Conservation (phyloP, 495 filamentous ascomycete species). For the Penicillium malachiteum region DNA sequence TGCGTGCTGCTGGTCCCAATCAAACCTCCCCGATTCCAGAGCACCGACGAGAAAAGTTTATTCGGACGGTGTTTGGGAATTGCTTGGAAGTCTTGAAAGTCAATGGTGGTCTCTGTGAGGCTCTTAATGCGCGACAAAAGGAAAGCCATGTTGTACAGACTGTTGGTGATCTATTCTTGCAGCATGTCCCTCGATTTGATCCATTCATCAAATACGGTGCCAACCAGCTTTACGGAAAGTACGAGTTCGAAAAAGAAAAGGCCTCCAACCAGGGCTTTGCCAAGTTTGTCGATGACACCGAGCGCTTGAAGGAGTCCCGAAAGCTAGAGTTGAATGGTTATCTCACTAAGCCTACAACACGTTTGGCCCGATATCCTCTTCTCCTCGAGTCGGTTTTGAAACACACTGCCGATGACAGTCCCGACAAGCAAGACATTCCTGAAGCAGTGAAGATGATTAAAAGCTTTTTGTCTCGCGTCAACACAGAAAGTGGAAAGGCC, state of each 20-base stretch:
- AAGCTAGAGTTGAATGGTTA: slow-evolving; percentile 99
- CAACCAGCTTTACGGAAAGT: slow-evolving; percentile 94
- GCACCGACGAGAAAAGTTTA: slow-evolving; percentile 81
- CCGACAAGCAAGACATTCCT: slow-evolving; percentile 88
- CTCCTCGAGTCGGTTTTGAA: slow-evolving; percentile 90
- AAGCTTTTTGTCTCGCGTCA: slow-evolving; percentile 83
- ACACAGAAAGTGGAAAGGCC: slow-evolving; percentile 91
- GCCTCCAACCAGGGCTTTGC: slow-evolving; percentile 79
- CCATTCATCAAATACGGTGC: slow-evolving; percentile 97
- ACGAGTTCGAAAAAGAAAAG: slow-evolving; percentile 96
- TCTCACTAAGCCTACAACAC: slow-evolving; percentile 94
- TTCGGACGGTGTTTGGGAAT: slow-evolving; percentile 93
- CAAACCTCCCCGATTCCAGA: slow-evolving; percentile 84
- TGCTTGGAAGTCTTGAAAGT: slow-evolving; percentile 91
- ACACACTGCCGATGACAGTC: slow-evolving; percentile 79
- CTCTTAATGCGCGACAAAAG: slow-evolving; percentile 86
- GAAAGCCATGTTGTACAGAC: slow-evolving; percentile 83
- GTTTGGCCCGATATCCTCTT: slow-evolving; percentile 91
- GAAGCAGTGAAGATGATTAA: slow-evolving; percentile 82
- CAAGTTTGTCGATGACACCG: slow-evolving; percentile 94
- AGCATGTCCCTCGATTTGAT: slow-evolving; percentile 86
- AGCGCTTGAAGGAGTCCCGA: slow-evolving; percentile 90
- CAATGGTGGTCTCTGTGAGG: slow-evolving; percentile 81
- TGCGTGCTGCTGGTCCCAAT: slow-evolving; percentile 64
- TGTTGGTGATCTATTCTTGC: slow-evolving; percentile 91